Percentiles rank a stretch among this genome's conserved stretches.
phyloP scores from a whole-genome alignment of 2,329 filamentous ascomycete species.

The Blastomyces gilchristii region DNA sequence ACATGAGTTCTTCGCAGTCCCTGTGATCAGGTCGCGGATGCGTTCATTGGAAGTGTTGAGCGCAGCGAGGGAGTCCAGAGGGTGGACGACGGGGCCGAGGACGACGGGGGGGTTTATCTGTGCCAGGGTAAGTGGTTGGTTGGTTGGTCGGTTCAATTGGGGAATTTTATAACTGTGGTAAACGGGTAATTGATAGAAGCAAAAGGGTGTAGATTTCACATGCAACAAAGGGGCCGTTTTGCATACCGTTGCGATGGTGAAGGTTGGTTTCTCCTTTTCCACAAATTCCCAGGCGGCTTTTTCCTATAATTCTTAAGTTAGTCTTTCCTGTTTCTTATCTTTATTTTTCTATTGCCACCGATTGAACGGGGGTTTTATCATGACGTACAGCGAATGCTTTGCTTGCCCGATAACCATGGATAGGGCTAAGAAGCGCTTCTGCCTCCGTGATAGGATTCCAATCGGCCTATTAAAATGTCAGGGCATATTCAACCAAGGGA shows the following conservation, averaged over 20 bases:
- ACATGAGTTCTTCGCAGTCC: slow-evolving; percentile 47
- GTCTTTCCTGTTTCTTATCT: neutral
- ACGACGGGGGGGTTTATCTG: slow-evolving; percentile 48
- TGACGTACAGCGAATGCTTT: slow-evolving; percentile 40
- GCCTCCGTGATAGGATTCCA: slow-evolving; percentile 40
- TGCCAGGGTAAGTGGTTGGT: neutral
- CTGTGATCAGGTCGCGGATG: slow-evolving; percentile 53
- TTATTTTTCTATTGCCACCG: neutral
- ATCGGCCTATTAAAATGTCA: slow-evolving; percentile 22
- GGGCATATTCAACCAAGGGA: neutral
- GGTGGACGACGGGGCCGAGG: slow-evolving; percentile 54
- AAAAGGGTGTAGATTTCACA: neutral
- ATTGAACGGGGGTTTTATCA: neutral
- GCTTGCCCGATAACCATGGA: slow-evolving; percentile 38
- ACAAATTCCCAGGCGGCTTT: slow-evolving; percentile 57
- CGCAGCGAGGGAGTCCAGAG: slow-evolving; percentile 51
- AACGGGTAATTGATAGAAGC: too few relatives aligned
- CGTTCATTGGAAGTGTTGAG: slow-evolving; percentile 66
- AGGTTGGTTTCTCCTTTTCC: slow-evolving; percentile 45
- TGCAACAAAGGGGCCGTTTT: neutral
- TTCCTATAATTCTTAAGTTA: slow-evolving; percentile 30
- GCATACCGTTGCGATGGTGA: slow-evolving; percentile 49
- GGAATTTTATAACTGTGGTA: neutral
- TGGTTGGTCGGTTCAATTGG: neutral
- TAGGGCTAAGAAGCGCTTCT: slow-evolving; percentile 28